These are phyloP conservation scores for Oryza glaberrima DNA, from an alignment of 176 grass and related monocot genomes.

Conservation along the genomic window DNA sequence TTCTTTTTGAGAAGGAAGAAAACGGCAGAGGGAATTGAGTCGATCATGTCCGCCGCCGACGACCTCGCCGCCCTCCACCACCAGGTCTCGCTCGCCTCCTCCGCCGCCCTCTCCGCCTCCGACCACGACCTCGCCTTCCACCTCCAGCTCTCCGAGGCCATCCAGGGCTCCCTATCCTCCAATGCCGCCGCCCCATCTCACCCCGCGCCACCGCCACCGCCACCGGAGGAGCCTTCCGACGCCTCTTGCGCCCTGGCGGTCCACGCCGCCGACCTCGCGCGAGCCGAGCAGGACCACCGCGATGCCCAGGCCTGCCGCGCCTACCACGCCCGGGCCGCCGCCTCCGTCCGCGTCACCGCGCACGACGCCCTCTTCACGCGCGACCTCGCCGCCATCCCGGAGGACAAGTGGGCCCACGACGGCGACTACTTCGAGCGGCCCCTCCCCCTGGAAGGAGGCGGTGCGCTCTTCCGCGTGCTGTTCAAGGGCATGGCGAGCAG, in stretches of 20 bases:
- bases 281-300: constrained; percentile 31
- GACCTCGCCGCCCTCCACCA: constrained; percentile 46
- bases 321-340: constrained; percentile 33
- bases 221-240: constrained; percentile 23
- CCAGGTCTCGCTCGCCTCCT: constrained; percentile 30
- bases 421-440: constrained; percentile 68
- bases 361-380: constrained; percentile 64
- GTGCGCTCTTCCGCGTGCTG: constrained; percentile 51
- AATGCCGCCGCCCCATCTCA: not conserved
- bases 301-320: constrained; percentile 47
- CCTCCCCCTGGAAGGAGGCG: not conserved
- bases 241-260: not conserved
- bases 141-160: constrained; percentile 60
- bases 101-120: constrained; percentile 21
- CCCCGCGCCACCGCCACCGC: not conserved
- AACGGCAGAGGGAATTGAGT: too few relatives aligned
- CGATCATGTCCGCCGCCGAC: constrained; percentile 33
- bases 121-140: constrained; percentile 42
- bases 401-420: constrained; percentile 62
- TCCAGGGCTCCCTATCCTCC: constrained; percentile 43
- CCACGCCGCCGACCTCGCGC: constrained; percentile 55
- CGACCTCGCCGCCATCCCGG: constrained; percentile 53
- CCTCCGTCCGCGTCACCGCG: constrained; percentile 45
- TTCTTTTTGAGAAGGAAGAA: too few relatives aligned
- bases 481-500: constrained; percentile 66